Evolutionary conservation across 2,329 filamentous ascomycete genomes (phyloP).

Genomic region (Huntiella abstrusa): DNA sequence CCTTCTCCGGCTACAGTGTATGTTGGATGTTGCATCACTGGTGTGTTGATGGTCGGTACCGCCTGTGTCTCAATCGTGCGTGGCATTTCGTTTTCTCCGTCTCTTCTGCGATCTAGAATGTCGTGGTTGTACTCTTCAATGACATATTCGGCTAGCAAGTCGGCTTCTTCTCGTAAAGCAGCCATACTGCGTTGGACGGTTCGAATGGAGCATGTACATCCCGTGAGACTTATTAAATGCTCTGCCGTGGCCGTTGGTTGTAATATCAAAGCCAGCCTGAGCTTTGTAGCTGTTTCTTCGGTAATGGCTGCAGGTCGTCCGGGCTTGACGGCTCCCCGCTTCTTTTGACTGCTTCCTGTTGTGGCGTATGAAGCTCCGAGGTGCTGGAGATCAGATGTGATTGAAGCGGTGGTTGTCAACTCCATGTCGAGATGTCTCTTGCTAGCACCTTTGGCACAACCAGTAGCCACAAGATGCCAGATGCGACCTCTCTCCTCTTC

Average conservation of each 20-base stretch:
- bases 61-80: no score
- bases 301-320: slow-evolving; percentile 9
- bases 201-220: slow-evolving; percentile 9
- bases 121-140: slow-evolving; percentile 10
- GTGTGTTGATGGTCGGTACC: no score
- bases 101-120: not conserved
- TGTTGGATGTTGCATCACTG: no score
- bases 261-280: slow-evolving; percentile 8
- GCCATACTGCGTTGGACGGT: slow-evolving; percentile 10
- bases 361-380: not conserved
- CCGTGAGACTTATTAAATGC: slow-evolving; percentile 8
- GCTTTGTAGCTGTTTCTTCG: slow-evolving; percentile 7
- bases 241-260: slow-evolving; percentile 10
- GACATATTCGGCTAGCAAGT: slow-evolving; percentile 8
- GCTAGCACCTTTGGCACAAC: slow-evolving; percentile 3
- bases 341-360: not conserved
- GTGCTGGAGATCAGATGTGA: not conserved
- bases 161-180: slow-evolving; percentile 6
- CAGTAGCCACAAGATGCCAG: slow-evolving; percentile 6
- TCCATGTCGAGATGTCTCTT: slow-evolving; percentile 3
- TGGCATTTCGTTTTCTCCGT: no score
- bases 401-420: slow-evolving; percentile 2
- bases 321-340: not conserved
- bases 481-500: slow-evolving; percentile 5
- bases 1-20: no score